Conservation (phyloP, 352 stramenopile genomes). For the Phytophthora pistaciae region DNA sequence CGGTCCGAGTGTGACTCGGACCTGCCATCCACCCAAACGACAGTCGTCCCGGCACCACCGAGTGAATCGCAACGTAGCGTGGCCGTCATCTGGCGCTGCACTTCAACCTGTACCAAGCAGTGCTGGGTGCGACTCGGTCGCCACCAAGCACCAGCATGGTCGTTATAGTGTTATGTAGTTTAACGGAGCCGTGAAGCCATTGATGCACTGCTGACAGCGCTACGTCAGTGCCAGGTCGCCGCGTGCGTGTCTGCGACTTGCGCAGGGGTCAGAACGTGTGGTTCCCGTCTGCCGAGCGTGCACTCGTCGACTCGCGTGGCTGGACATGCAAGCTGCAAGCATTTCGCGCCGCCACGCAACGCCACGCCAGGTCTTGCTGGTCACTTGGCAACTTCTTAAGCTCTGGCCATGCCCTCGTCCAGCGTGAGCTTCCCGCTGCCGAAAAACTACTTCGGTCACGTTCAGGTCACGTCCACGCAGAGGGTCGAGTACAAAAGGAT, state of each 20-base stretch:
- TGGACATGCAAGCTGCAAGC: constrained; percentile 18
- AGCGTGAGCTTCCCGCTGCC: constrained; percentile 28
- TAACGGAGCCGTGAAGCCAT: neutral
- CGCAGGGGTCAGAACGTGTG: constrained; percentile 1
- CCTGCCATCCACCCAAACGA: too few species aligned
- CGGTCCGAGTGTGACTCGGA: too few species aligned
- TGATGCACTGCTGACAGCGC: constrained; percentile 15
- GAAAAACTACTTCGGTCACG: constrained; percentile 37
- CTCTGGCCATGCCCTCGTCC: constrained; percentile 5
- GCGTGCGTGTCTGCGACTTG: constrained; percentile 2
- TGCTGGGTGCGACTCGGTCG: constrained; percentile 4
- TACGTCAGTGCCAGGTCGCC: constrained; percentile 12
- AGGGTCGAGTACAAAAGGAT: constrained; percentile 40
- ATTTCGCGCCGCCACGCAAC: constrained; percentile 7
- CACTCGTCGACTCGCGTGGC: constrained; percentile 11
- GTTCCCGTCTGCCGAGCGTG: constrained; percentile 21
- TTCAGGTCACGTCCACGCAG: constrained; percentile 38
- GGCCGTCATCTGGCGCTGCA: neutral
- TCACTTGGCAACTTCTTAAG: constrained; percentile 14
- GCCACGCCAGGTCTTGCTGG: constrained; percentile 4
- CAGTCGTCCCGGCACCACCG: neutral
- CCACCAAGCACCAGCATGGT: constrained; percentile 1
- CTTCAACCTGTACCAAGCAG: constrained; percentile 8
- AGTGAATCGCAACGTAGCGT: constrained; percentile 6
- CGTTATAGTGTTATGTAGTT: neutral